These are phyloP conservation scores for Quercus variabilis DNA, from an alignment of 306 rosid genomes.

Conservation along the genomic window DNA sequence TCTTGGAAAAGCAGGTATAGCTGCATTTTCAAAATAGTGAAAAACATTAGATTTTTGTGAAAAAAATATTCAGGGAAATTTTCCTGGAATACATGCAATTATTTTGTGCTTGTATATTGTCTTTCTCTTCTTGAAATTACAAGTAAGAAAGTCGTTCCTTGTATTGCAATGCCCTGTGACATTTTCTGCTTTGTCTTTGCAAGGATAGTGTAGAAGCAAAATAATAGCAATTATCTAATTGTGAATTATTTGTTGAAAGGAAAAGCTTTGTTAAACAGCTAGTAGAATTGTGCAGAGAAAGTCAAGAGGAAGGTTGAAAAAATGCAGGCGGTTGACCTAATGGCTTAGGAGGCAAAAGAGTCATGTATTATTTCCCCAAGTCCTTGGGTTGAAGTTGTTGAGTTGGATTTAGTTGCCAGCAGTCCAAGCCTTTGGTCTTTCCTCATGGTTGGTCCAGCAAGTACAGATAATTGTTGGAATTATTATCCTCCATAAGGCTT, in stretches of 20 bases:
- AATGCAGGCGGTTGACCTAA: not conserved
- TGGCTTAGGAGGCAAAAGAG: not conserved
- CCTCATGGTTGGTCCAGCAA: not conserved
- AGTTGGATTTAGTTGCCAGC: not conserved
- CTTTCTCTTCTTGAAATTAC: not conserved
- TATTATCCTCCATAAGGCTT: not conserved
- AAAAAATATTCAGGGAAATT: not conserved
- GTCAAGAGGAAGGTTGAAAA: too few relatives aligned
- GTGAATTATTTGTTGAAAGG: not conserved
- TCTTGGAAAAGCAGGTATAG: not conserved
- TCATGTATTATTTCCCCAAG: not conserved
- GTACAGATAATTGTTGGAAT: not conserved
- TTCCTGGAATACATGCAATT: not conserved
- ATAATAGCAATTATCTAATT: not conserved
- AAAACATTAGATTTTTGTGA: not conserved
- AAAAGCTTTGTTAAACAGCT: not conserved
- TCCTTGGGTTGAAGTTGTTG: not conserved
- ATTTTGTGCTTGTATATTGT: not conserved
- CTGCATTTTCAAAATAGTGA: not conserved
- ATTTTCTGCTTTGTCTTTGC: not conserved
- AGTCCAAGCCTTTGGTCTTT: not conserved
- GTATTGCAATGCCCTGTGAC: not conserved
- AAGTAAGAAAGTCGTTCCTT: not conserved
- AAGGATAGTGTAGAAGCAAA: not conserved
- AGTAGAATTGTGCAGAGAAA: not conserved